These are phyloP conservation scores for Rhodomyrtus psidioides DNA, from an alignment of 441 rosid genomes.

Conservation along the genomic window DNA sequence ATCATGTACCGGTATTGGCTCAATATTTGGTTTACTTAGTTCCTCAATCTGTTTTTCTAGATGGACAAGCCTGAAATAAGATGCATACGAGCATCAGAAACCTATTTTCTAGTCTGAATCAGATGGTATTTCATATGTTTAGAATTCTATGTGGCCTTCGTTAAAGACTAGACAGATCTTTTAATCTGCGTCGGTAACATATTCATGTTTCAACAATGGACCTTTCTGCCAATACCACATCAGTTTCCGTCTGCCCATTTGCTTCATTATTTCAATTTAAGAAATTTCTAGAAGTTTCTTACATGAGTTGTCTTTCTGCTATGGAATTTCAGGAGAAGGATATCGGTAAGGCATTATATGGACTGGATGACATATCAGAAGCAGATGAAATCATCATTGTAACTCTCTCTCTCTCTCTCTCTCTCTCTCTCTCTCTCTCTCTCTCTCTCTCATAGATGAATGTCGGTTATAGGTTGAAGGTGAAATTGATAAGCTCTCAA, in stretches of 20 bases:
- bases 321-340: conserved; percentile 19
- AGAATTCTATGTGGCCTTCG: not conserved
- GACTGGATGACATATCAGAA: conserved; percentile 20
- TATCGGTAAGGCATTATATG: conserved; percentile 16
- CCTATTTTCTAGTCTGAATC: not conserved
- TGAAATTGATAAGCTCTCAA: conserved; percentile 24
- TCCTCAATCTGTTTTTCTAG: not conserved
- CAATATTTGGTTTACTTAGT: not conserved
- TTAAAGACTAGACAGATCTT: not conserved
- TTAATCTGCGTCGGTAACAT: not conserved
- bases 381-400: conserved; percentile 23
- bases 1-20: not conserved
- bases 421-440: too few species aligned
- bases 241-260: not conserved
- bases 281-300: not conserved
- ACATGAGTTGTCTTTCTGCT: not conserved
- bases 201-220: not conserved
- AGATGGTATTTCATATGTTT: not conserved
- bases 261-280: not conserved
- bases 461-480: conserved; percentile 20
- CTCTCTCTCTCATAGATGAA: not conserved
- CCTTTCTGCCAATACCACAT: not conserved
- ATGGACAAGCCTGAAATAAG: not conserved
- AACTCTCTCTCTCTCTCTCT: not conserved
- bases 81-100: not conserved